phyloP scores from a whole-genome alignment of 2,329 filamentous ascomycete genomes.

The Aureobasidium mangrovei region DNA sequence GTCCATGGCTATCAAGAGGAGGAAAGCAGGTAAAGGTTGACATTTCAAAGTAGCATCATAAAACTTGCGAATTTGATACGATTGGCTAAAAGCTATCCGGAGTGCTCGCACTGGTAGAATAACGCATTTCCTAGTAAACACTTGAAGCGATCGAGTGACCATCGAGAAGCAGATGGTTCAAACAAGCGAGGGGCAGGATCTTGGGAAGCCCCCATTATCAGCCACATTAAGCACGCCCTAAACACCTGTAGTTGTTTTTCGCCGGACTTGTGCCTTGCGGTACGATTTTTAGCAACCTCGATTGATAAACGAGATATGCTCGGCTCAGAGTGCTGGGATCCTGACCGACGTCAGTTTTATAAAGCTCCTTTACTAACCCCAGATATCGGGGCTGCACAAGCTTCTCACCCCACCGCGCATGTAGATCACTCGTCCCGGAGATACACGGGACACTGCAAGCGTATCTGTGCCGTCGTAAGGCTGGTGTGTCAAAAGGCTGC shows the following conservation, averaged over 20 bases:
- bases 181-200: background rate
- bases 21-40: background rate
- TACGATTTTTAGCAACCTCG: background rate
- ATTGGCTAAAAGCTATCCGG: too few relatives aligned
- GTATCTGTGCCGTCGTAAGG: background rate
- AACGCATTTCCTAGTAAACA: too few relatives aligned
- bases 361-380: slow-evolving; percentile 6
- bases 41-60: background rate
- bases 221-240: too few relatives aligned
- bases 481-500: slow-evolving; percentile 9
- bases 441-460: background rate
- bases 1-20: slow-evolving; percentile 17
- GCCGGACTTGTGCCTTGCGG: background rate
- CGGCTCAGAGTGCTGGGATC: background rate
- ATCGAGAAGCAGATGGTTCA: too few relatives aligned
- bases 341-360: slow-evolving; percentile 8
- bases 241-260: too few relatives aligned
- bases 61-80: background rate
- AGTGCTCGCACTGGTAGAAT: too few relatives aligned
- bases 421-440: background rate
- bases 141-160: too few relatives aligned
- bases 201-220: background rate
- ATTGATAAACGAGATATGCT: background rate
- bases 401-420: background rate
- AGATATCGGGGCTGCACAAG: background rate